Evolutionary conservation across 1,284 basidiomycete species (phyloP).

Genomic region (Paramarasmius palmivorus): DNA sequence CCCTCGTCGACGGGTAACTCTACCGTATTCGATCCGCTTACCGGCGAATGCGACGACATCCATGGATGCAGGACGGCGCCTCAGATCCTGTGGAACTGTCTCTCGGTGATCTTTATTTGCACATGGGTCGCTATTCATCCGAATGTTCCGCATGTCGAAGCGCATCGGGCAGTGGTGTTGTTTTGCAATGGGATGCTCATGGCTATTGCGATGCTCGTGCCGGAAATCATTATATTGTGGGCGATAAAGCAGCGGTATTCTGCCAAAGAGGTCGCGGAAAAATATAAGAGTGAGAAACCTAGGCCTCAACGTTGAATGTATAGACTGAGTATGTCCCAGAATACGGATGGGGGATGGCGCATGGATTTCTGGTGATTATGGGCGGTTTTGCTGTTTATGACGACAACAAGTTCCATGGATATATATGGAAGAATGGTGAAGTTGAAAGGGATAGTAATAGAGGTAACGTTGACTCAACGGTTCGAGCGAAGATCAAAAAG

Average conservation of each 20-base stretch:
- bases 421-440: neutral
- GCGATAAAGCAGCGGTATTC: constrained; percentile 25
- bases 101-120: constrained; percentile 30
- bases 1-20: too few relatives aligned
- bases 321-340: neutral
- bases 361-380: neutral
- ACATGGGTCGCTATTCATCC: constrained; percentile 35
- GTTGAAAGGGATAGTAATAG: neutral
- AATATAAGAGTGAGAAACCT: constrained; percentile 11
- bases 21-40: neutral
- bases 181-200: constrained; percentile 18
- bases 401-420: neutral
- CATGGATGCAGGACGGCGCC: neutral
- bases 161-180: neutral
- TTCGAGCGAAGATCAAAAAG: neutral
- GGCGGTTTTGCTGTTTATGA: neutral
- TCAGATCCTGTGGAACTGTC: constrained; percentile 29
- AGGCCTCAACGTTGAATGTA: neutral
- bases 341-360: neutral
- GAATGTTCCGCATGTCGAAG: constrained; percentile 25
- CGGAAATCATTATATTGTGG: constrained; percentile 27
- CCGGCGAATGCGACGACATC: neutral
- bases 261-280: constrained; percentile 15
- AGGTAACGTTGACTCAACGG: neutral
- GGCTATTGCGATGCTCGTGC: constrained; percentile 23